Conservation (phyloP, 1,284 basidiomycete species). For the Salmacisia buchloeana region DNA sequence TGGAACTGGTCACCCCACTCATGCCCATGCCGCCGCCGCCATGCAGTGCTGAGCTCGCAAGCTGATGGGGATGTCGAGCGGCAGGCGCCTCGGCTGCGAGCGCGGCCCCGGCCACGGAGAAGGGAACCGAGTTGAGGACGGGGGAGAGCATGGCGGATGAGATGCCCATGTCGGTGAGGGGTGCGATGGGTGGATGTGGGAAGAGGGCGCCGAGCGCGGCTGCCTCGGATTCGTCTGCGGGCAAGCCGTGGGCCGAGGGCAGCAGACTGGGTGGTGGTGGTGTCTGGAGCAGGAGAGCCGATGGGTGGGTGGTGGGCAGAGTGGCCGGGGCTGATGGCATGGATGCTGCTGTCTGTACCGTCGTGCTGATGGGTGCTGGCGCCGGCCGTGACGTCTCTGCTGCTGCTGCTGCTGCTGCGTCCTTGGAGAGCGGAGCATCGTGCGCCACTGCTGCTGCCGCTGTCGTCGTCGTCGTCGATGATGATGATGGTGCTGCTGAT, state of each 20-base stretch:
- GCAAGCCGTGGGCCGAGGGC: background rate
- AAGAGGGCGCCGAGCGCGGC: background rate
- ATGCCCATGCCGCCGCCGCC: background rate
- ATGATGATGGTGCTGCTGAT: too few species aligned
- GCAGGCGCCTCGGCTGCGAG: background rate
- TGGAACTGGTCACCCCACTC: background rate
- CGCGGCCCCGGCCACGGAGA: background rate
- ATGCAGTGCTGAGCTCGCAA: too few species aligned
- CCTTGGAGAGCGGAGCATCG: too few species aligned
- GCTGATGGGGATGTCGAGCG: too few species aligned
- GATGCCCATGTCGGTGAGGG: background rate
- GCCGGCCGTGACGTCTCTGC: too few species aligned
- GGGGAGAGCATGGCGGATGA: background rate
- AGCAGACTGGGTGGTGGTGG: background rate
- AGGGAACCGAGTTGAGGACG: background rate
- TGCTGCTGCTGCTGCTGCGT: too few species aligned
- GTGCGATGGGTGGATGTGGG: background rate
- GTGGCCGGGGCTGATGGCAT: too few species aligned
- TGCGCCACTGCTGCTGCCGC: too few species aligned
- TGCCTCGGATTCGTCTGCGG: background rate
- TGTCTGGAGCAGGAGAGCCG: background rate
- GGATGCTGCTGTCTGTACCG: too few species aligned
- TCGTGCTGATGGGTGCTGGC: too few species aligned
- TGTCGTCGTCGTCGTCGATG: too few species aligned
- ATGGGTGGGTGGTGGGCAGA: too few species aligned